Conservation (phyloP, 2,329 filamentous ascomycete species). For the Pseudocercospora eumusae region DNA sequence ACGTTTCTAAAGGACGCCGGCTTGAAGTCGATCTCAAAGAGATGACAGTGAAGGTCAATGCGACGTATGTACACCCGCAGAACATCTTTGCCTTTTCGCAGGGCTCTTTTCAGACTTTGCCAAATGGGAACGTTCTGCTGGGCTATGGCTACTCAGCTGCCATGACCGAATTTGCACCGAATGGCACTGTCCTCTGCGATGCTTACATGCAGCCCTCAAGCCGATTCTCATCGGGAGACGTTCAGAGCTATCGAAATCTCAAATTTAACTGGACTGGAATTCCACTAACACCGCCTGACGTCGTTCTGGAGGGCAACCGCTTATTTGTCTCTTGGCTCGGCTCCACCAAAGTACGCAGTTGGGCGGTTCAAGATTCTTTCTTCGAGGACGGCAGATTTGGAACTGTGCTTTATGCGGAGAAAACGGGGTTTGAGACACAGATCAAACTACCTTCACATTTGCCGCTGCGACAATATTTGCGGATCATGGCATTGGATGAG, state of each 20-base stretch:
- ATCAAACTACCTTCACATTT: slow-evolving; percentile 18
- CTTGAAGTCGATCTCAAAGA: slow-evolving; percentile 30
- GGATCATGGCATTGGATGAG: slow-evolving; percentile 28
- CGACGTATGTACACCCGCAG: slow-evolving; percentile 31
- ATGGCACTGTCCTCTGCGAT: slow-evolving; percentile 56
- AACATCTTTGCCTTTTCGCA: slow-evolving; percentile 51
- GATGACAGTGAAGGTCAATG: slow-evolving; percentile 33
- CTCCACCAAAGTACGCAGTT: slow-evolving; percentile 45
- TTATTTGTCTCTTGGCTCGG: slow-evolving; percentile 56
- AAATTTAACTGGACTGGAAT: slow-evolving; percentile 52
- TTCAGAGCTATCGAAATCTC: slow-evolving; percentile 54
- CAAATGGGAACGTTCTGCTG: slow-evolving; percentile 56
- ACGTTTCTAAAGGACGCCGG: slow-evolving; percentile 26
- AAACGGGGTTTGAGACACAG: slow-evolving; percentile 29
- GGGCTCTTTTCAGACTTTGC: slow-evolving; percentile 55
- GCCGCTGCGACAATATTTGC: slow-evolving; percentile 23
- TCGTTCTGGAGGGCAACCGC: slow-evolving; percentile 30
- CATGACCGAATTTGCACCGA: slow-evolving; percentile 44
- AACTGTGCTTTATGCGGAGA: slow-evolving; percentile 15
- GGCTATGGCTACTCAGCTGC: slow-evolving; percentile 53
- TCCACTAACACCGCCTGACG: slow-evolving; percentile 32
- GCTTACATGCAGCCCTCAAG: slow-evolving; percentile 52
- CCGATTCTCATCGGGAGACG: slow-evolving; percentile 42
- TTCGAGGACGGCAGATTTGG: slow-evolving; percentile 10
- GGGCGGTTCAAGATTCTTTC: slow-evolving; percentile 48